Evolutionary conservation across 2,329 filamentous ascomycete species (phyloP).

Genomic region (Colletotrichum abscissum): DNA sequence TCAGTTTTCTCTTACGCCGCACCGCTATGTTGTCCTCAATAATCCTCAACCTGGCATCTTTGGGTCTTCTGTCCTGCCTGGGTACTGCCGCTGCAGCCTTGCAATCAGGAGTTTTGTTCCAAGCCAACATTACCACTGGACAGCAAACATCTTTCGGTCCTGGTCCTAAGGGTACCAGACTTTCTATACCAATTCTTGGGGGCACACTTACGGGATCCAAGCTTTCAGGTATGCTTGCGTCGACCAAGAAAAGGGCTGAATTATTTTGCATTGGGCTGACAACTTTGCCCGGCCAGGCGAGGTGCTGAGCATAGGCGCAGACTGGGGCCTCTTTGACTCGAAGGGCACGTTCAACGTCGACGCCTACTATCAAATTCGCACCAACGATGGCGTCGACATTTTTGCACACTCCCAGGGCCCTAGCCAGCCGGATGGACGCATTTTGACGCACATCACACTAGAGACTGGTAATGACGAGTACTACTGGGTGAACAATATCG

Average conservation of each 20-base stretch:
- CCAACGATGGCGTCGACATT: conserved; percentile 8
- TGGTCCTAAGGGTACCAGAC: background rate
- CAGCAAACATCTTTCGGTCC: background rate
- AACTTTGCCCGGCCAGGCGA: background rate
- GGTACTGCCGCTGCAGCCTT: background rate
- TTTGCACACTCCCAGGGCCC: background rate
- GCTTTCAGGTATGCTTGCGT: background rate
- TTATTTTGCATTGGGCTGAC: background rate
- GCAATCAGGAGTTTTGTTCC: background rate
- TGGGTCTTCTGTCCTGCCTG: background rate
- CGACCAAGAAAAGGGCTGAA: too few species aligned
- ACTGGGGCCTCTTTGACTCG: conserved; percentile 15
- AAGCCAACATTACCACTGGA: background rate
- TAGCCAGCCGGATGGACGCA: background rate
- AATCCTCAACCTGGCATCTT: background rate
- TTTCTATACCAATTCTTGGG: background rate
- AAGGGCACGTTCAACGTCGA: background rate
- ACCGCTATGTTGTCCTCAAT: background rate
- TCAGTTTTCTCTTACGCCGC: too few species aligned
- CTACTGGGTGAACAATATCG: conserved; percentile 13
- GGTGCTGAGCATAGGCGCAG: background rate
- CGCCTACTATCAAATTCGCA: conserved; percentile 7
- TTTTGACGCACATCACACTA: background rate
- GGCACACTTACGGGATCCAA: background rate
- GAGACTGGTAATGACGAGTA: conserved; percentile 6